phyloP scores from a whole-genome alignment of 768 basidiomycete species.

The Grammothele lineata region DNA sequence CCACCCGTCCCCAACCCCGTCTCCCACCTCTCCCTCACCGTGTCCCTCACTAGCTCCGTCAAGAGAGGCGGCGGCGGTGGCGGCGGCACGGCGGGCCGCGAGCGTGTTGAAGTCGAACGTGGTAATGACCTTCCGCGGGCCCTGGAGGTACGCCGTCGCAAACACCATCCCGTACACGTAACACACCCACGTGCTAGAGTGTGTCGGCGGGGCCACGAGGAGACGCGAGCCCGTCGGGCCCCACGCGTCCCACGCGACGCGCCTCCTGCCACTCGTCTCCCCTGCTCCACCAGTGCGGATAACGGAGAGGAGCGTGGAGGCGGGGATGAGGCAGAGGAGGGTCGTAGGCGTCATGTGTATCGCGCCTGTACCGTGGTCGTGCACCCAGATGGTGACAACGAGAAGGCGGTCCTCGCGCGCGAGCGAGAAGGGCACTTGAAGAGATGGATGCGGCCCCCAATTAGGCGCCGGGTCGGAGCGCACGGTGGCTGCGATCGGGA shows the following conservation, averaged over 20 bases:
- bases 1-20: slow-evolving; percentile 1
- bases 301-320: slow-evolving; percentile 30
- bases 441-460: slow-evolving; percentile 34
- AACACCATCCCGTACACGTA: slow-evolving; percentile 50
- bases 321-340: slow-evolving; percentile 39
- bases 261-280: too few relatives aligned
- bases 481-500: slow-evolving; percentile 34
- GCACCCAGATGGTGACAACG: slow-evolving; percentile 43
- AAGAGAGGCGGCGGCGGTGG: too few relatives aligned
- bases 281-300: slow-evolving; percentile 18
- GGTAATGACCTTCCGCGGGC: slow-evolving; percentile 24
- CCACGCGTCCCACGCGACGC: slow-evolving; percentile 47
- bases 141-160: slow-evolving; percentile 23
- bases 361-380: slow-evolving; percentile 16
- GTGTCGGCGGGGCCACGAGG: slow-evolving; percentile 24
- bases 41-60: too few relatives aligned
- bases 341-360: slow-evolving; percentile 26
- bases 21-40: too few relatives aligned
- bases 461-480: slow-evolving; percentile 52
- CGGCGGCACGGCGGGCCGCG: slow-evolving; percentile 18
- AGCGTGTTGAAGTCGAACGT: slow-evolving; percentile 52
- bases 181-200: slow-evolving; percentile 50
- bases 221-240: slow-evolving; percentile 46
- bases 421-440: slow-evolving; percentile 43
- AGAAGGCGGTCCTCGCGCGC: slow-evolving; percentile 40